phyloP scores from a whole-genome alignment of 148 eudicot species.

The Hydrangea macrophylla region DNA sequence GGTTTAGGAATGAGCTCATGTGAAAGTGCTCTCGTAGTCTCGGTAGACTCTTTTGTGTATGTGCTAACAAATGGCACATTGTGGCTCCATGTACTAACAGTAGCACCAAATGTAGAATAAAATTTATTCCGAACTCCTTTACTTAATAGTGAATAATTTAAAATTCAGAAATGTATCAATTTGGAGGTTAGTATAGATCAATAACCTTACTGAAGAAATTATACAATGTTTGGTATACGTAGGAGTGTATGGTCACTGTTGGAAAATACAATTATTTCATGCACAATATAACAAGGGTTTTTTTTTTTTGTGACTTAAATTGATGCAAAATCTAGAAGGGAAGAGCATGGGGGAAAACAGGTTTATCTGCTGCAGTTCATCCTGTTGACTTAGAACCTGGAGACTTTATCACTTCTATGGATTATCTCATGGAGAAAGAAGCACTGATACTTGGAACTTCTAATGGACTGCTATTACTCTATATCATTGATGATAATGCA shows the following conservation, averaged over 20 bases:
- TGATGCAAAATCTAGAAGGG: conserved; percentile 46
- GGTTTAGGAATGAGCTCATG: too few relatives aligned
- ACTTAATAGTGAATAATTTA: background rate
- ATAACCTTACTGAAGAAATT: background rate
- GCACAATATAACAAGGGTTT: background rate
- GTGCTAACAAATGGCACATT: background rate
- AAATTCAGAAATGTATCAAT: background rate
- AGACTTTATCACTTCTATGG: conserved; percentile 72
- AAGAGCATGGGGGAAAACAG: conserved; percentile 43
- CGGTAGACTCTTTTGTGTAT: background rate
- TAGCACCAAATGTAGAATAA: background rate
- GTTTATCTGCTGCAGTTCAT: conserved; percentile 36
- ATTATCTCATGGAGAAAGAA: conserved; percentile 96
- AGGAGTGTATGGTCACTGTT: background rate
- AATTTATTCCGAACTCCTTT: background rate
- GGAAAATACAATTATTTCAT: background rate
- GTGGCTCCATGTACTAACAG: background rate
- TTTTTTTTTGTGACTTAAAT: background rate
- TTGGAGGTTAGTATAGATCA: conserved; percentile 5
- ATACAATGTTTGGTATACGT: too few relatives aligned
- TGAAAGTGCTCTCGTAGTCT: too few relatives aligned
- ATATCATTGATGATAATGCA: conserved; percentile 54
- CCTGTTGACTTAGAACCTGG: conserved; percentile 70
- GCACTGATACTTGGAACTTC: conserved; percentile 82
- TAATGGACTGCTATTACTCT: conserved; percentile 63